Conservation (phyloP, 805 yeast species). For the baker's yeast (Saccharomyces cerevisiae) region DNA sequence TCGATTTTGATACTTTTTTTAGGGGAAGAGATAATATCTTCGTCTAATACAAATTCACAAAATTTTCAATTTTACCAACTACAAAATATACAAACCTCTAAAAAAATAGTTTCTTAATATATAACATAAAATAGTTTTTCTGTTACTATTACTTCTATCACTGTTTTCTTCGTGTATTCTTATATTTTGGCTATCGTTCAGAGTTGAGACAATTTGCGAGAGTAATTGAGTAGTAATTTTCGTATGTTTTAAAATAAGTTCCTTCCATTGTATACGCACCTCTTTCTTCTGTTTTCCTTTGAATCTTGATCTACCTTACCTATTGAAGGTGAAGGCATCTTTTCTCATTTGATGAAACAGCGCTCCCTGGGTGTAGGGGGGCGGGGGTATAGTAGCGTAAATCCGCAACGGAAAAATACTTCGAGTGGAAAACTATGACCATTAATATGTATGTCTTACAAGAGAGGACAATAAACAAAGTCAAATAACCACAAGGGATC, state of each 20-base stretch:
- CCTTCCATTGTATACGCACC: not conserved
- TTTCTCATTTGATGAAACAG: not conserved
- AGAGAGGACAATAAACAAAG: conserved; percentile 9
- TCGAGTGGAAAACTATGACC: not conserved
- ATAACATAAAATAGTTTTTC: not conserved
- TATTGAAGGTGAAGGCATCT: not conserved
- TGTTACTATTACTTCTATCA: conserved; percentile 1
- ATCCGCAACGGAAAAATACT: not conserved
- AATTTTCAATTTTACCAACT: not conserved
- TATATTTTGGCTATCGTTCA: not conserved
- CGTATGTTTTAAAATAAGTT: not conserved
- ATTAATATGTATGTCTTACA: not conserved
- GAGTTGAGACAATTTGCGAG: not conserved
- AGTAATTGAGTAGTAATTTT: not conserved
- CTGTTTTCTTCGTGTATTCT: not conserved
- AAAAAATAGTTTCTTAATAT: not conserved
- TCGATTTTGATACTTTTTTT: not conserved
- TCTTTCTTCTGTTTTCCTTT: not conserved
- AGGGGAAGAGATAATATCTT: not conserved
- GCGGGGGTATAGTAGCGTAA: not conserved
- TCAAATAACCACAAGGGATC: conserved; percentile 20
- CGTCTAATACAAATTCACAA: not conserved
- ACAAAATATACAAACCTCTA: not conserved
- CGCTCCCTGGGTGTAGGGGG: not conserved
- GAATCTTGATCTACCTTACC: not conserved